A percentile compares a stretch with the other conserved stretches of the same genome.
phyloP scores from a whole-genome alignment of 805 yeast species.

The Sugiyamaella mastotermitis region DNA sequence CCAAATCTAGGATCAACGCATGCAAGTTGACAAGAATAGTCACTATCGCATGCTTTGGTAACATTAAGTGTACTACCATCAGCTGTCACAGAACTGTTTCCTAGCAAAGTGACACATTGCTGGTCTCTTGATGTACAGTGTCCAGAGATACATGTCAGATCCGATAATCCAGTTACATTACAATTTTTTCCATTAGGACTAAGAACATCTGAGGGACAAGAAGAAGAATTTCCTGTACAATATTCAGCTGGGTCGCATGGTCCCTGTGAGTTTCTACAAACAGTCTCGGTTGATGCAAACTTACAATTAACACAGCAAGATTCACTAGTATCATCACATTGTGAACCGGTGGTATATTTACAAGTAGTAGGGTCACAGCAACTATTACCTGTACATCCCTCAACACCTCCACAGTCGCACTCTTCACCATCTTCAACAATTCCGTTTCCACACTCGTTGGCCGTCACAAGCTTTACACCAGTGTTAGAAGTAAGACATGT shows the following conservation, averaged over 20 bases:
- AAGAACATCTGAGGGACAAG: conserved; percentile 27
- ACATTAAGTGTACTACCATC: conserved; percentile 22
- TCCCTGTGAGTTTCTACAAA: conserved; percentile 30
- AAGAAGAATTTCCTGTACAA: conserved; percentile 30
- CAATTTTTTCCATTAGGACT: conserved; percentile 28
- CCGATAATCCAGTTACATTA: conserved; percentile 8
- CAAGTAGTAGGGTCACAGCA: conserved; percentile 32
- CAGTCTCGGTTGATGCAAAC: conserved; percentile 24
- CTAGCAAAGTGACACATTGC: conserved; percentile 29
- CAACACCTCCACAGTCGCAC: conserved; percentile 34
- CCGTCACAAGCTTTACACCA: conserved; percentile 26
- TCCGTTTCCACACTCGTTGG: conserved; percentile 33
- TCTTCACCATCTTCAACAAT: conserved; percentile 36
- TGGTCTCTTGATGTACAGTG: conserved; percentile 32
- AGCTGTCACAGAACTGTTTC: conserved; percentile 17
- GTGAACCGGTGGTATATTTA: conserved; percentile 24
- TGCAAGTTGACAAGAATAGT: conserved; percentile 24
- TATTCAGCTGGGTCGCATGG: conserved; percentile 31
- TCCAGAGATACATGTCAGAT: conserved; percentile 28
- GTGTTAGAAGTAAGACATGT: conserved; percentile 28
- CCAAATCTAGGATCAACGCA: conserved; percentile 25
- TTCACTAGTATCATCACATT: conserved; percentile 30
- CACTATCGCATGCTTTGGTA: conserved; percentile 26
- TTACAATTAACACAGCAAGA: conserved; percentile 30
- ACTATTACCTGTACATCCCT: conserved; percentile 26